Percentiles rank a stretch among this genome's conserved stretches.
These are phyloP conservation scores for Russula virescens DNA, from an alignment of 768 basidiomycete genomes.

Conservation along the genomic window DNA sequence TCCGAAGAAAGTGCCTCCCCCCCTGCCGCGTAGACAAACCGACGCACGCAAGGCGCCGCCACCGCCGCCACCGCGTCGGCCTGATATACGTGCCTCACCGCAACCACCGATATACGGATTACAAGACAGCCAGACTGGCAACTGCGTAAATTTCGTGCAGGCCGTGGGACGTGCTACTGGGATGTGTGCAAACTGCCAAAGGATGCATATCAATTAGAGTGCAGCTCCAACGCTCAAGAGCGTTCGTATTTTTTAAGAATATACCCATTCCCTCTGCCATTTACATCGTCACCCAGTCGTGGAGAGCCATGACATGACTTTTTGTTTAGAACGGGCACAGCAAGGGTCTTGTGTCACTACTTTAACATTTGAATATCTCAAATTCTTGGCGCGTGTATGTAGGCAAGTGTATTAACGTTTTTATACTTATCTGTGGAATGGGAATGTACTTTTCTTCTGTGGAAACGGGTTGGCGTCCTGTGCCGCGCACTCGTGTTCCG, in stretches of 20 bases:
- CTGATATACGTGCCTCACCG: constrained; percentile 19
- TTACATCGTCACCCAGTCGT: neutral
- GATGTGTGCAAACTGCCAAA: constrained; percentile 61
- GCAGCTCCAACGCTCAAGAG: neutral
- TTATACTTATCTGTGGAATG: neutral
- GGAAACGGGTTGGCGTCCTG: neutral
- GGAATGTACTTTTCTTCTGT: neutral
- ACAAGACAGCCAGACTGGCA: constrained; percentile 38
- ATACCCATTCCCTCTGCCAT: neutral
- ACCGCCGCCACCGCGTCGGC: constrained; percentile 30
- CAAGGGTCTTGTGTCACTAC: neutral
- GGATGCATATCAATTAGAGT: constrained; percentile 36
- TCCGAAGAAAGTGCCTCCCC: constrained; percentile 13
- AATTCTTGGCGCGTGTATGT: neutral
- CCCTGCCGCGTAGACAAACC: constrained; percentile 28
- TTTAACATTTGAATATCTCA: too few species aligned
- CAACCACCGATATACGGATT: constrained; percentile 21
- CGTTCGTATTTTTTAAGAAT: neutral
- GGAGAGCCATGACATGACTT: neutral
- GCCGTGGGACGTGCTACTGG: constrained; percentile 60
- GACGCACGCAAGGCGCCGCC: constrained; percentile 28
- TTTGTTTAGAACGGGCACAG: neutral
- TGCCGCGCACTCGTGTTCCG: neutral
- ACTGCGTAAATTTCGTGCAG: constrained; percentile 53
- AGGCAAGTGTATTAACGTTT: neutral